A percentile compares a stretch with the other conserved stretches of the same genome.
These are phyloP conservation scores for Hemileccinum impolitum DNA, from an alignment of 768 basidiomycete species.

Conservation along the genomic window DNA sequence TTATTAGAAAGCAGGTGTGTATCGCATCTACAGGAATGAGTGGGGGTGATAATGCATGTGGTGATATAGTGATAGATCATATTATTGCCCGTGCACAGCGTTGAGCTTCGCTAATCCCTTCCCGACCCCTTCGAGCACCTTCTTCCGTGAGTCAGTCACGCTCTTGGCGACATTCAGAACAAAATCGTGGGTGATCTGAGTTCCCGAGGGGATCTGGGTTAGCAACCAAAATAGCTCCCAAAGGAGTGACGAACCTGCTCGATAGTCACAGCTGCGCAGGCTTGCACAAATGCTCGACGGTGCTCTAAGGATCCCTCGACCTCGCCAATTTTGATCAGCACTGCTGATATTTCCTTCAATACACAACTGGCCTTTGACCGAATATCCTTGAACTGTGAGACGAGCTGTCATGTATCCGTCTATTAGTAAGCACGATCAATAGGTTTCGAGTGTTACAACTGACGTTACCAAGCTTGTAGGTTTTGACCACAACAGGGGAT, in stretches of 20 bases:
- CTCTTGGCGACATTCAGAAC: slow-evolving; percentile 59
- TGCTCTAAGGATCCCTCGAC: slow-evolving; percentile 48
- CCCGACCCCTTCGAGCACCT: slow-evolving; percentile 65
- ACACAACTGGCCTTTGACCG: slow-evolving; percentile 49
- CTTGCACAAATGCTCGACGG: slow-evolving; percentile 50
- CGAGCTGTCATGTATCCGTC: slow-evolving; percentile 45
- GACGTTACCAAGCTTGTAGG: slow-evolving; percentile 71
- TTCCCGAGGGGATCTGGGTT: background rate
- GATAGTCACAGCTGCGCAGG: slow-evolving; percentile 42
- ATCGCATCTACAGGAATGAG: slow-evolving; percentile 25
- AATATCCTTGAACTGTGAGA: slow-evolving; percentile 61
- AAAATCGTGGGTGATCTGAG: slow-evolving; percentile 66
- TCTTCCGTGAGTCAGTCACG: slow-evolving; percentile 66
- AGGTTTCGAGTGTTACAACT: slow-evolving; percentile 22
- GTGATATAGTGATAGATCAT: background rate
- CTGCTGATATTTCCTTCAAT: slow-evolving; percentile 56
- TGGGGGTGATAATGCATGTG: slow-evolving; percentile 18
- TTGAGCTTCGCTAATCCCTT: slow-evolving; percentile 63
- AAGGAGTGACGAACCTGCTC: slow-evolving; percentile 31
- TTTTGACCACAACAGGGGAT: slow-evolving; percentile 60
- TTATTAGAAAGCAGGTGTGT: background rate
- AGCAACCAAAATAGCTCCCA: background rate
- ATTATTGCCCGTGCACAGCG: slow-evolving; percentile 36
- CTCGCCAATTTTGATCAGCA: slow-evolving; percentile 50
- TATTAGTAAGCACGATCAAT: background rate